Evolutionary conservation across 805 yeast species (phyloP).

Genomic region (Candida nanaspora): DNA sequence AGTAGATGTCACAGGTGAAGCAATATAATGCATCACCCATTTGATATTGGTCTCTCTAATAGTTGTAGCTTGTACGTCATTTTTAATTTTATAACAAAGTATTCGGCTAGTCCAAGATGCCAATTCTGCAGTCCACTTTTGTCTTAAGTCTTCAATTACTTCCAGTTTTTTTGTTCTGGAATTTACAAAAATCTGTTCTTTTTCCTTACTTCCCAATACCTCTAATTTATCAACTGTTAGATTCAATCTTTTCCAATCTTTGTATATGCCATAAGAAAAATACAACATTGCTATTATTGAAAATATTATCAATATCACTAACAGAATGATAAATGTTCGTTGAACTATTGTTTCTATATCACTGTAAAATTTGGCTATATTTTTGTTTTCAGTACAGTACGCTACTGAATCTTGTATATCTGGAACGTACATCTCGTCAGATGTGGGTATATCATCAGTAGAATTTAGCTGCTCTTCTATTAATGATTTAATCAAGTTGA

Average conservation of each 20-base stretch:
- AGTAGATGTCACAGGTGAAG: conserved; percentile 44
- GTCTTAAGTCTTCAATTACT: conserved; percentile 8
- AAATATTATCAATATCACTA: conserved; percentile 29
- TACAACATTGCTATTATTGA: conserved; percentile 36
- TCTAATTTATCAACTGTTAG: conserved; percentile 22
- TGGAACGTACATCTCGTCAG: conserved; percentile 34
- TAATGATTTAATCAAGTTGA: conserved; percentile 33
- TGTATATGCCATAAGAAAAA: conserved; percentile 36
- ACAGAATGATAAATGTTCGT: conserved; percentile 29
- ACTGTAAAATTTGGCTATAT: conserved; percentile 32
- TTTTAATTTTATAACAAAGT: neutral
- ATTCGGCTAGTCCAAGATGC: conserved; percentile 3
- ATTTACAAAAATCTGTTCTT: neutral
- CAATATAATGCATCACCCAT: conserved; percentile 46
- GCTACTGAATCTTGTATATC: conserved; percentile 17
- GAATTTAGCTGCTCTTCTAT: neutral
- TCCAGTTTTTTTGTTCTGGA: neutral
- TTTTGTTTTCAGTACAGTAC: conserved; percentile 34
- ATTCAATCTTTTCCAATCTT: conserved; percentile 40
- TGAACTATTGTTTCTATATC: conserved; percentile 25
- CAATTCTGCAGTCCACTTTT: too few relatives aligned
- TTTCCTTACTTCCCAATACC: conserved; percentile 2
- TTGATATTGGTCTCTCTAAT: conserved; percentile 11
- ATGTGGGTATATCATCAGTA: conserved; percentile 7
- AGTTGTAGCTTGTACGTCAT: neutral